These are phyloP conservation scores for Hyaloperonospora arabidopsidis DNA, from an alignment of 352 stramenopile species.

Conservation along the genomic window DNA sequence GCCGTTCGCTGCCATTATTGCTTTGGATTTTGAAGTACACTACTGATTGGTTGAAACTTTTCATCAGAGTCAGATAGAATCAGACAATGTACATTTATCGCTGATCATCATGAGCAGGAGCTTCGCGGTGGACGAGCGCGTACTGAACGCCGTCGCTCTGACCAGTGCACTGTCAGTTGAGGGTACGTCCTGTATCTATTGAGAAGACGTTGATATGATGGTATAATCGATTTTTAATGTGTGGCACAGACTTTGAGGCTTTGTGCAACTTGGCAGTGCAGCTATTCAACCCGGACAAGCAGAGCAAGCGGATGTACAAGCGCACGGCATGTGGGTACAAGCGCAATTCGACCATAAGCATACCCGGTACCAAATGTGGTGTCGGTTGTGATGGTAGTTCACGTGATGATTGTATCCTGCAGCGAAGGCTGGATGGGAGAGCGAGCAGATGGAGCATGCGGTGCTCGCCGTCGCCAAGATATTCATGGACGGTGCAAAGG, in stretches of 20 bases:
- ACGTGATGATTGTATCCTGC: neutral
- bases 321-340: conserved; percentile 45
- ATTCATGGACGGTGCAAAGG: conserved; percentile 65
- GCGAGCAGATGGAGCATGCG: conserved; percentile 39
- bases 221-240: neutral
- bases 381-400: no score
- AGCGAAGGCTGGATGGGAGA: conserved; percentile 58
- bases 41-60: conserved; percentile 19
- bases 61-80: conserved; percentile 11
- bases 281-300: conserved; percentile 61
- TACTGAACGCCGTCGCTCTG: conserved; percentile 40
- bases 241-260: conserved; percentile 43
- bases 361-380: no score
- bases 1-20: conserved; percentile 53
- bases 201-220: neutral
- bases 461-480: conserved; percentile 66
- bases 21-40: conserved; percentile 1
- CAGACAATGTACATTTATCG: conserved; percentile 16
- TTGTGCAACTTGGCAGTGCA: conserved; percentile 46
- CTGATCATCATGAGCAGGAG: conserved; percentile 32
- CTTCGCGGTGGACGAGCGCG: conserved; percentile 53
- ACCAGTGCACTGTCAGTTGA: conserved; percentile 32
- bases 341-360: neutral
- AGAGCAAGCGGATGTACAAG: conserved; percentile 48
- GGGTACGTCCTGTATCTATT: conserved; percentile 18